Evolutionary conservation across 371 early-diverging fungal genomes (phyloP).

Genomic region (Mortierella sp.): DNA sequence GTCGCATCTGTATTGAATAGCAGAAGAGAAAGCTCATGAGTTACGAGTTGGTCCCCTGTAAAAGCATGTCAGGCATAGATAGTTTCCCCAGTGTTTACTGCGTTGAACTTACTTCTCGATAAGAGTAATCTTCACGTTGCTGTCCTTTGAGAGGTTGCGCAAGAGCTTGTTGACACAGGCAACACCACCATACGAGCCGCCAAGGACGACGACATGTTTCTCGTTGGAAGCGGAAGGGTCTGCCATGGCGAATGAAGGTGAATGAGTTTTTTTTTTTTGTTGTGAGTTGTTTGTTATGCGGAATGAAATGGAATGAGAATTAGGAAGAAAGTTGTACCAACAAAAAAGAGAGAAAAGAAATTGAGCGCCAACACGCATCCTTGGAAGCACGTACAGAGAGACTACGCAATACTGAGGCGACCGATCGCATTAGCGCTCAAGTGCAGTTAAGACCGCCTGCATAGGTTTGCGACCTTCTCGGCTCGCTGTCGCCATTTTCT

Average conservation of each 20-base stretch:
- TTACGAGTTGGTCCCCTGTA: too few species aligned
- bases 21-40: too few species aligned
- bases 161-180: slow-evolving; percentile 64
- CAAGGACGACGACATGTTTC: slow-evolving; percentile 60
- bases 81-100: background rate
- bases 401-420: too few species aligned
- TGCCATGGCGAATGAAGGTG: background rate
- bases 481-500: background rate
- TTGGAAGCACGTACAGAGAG: too few species aligned
- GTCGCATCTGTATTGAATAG: slow-evolving; percentile 48
- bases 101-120: slow-evolving; percentile 60
- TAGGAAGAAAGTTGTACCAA: background rate
- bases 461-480: background rate
- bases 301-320: slow-evolving; percentile 4
- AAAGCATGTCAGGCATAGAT: background rate
- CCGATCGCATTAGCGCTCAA: too few species aligned
- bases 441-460: too few species aligned
- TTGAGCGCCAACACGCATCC: background rate
- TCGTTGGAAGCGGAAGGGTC: slow-evolving; percentile 2
- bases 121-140: slow-evolving; percentile 61
- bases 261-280: background rate
- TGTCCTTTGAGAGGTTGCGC: slow-evolving; percentile 30
- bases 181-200: slow-evolving; percentile 67
- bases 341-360: background rate
- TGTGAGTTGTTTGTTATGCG: background rate